phyloP scores from a whole-genome alignment of 495 filamentous ascomycete species.

The Umbilicaria muhlenbergii region DNA sequence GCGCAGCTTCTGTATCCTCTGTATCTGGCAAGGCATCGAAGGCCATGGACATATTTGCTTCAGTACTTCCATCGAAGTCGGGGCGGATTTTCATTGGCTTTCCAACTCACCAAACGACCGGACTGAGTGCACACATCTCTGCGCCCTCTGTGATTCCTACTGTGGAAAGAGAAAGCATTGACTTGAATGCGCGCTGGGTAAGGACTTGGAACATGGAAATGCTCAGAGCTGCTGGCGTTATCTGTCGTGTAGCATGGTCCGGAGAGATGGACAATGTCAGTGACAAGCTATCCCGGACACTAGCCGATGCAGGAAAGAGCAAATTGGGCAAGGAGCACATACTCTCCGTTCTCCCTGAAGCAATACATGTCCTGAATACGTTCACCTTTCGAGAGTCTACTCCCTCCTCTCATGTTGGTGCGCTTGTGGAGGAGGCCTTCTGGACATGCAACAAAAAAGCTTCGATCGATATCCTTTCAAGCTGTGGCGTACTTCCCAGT shows the following conservation, averaged over 20 bases:
- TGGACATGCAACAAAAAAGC: constrained; percentile 76
- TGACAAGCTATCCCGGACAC: constrained; percentile 19
- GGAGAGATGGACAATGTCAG: constrained; percentile 71
- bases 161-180: constrained; percentile 94
- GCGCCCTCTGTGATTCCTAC: constrained; percentile 95
- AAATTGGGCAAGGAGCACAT: constrained; percentile 47
- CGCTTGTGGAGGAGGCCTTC: constrained; percentile 81
- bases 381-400: constrained; percentile 83
- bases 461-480: constrained; percentile 76
- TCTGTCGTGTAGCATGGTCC: constrained; percentile 72
- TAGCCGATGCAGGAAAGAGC: constrained; percentile 16
- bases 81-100: constrained; percentile 95
- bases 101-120: constrained; percentile 92
- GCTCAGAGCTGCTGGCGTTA: constrained; percentile 77
- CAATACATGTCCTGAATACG: constrained; percentile 52
- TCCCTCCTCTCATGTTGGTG: constrained; percentile 61
- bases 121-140: constrained; percentile 90
- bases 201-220: constrained; percentile 95
- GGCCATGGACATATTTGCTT: constrained; percentile 66
- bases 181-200: constrained; percentile 88
- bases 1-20: constrained; percentile 29
- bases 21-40: constrained; percentile 36
- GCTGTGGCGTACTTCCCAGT: constrained; percentile 65
- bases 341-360: constrained; percentile 53
- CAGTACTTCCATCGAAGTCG: constrained; percentile 75